Conservation (phyloP, 2,329 filamentous ascomycete species). For the Stemphylium vesicarium region DNA sequence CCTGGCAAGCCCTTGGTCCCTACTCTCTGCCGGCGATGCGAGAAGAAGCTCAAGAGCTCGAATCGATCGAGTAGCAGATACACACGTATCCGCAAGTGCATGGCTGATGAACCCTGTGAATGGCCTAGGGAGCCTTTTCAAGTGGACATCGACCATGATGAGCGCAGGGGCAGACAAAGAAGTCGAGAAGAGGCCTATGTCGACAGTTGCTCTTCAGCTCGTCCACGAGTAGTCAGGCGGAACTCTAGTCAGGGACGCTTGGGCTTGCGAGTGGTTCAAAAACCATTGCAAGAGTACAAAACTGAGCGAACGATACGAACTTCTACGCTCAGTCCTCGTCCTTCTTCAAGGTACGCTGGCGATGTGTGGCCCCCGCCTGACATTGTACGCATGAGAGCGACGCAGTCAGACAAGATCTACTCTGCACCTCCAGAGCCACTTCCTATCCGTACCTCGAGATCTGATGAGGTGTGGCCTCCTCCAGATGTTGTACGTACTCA, state of each 20-base stretch:
- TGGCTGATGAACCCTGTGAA: constrained; percentile 33
- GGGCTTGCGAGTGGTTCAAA: constrained; percentile 34
- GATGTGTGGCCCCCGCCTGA: constrained; percentile 28
- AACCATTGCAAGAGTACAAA: constrained; percentile 15
- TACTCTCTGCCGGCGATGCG: constrained; percentile 41
- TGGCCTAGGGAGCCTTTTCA: constrained; percentile 31
- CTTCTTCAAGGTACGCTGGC: constrained; percentile 22
- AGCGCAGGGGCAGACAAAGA: constrained; percentile 32
- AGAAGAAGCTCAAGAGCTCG: constrained; percentile 29
- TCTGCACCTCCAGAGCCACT: constrained; percentile 4
- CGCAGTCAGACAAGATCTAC: constrained; percentile 1
- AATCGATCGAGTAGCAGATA: constrained; percentile 23
- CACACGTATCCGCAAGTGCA: constrained; percentile 29
- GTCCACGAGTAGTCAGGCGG: constrained; percentile 22
- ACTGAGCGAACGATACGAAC: constrained; percentile 19
- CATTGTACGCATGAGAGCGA: constrained; percentile 16
- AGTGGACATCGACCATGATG: constrained; percentile 23
- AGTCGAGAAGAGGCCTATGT: constrained; percentile 29
- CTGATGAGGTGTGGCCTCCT: constrained; percentile 31
- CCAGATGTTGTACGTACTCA: constrained; percentile 35
- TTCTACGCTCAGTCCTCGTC: constrained; percentile 30
- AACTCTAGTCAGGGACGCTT: constrained; percentile 29
- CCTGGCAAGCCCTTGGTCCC: constrained; percentile 36
- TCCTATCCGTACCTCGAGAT: constrained; percentile 7
- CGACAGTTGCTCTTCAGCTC: constrained; percentile 24